Conservation (phyloP, 352 stramenopile genomes). For the Phytophthora macrochlamydospora region DNA sequence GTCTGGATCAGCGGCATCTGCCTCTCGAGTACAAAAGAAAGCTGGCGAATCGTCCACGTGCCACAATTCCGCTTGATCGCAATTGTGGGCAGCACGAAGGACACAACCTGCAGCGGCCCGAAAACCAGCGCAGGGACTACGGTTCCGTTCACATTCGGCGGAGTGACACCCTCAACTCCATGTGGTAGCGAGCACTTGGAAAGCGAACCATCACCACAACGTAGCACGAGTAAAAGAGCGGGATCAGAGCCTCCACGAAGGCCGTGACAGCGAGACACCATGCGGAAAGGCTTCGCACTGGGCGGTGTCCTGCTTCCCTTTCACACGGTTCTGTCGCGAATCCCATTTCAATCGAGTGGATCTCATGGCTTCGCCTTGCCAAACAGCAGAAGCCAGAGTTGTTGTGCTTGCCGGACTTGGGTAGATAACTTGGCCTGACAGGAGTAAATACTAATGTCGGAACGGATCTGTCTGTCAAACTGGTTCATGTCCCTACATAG, state of each 20-base stretch:
- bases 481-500: constrained; percentile 3
- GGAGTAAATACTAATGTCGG: constrained; percentile 4
- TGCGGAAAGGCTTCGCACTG: constrained; percentile 1
- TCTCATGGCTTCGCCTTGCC: too few species aligned
- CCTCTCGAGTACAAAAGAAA: constrained; percentile 27
- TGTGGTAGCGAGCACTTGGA: constrained; percentile 33
- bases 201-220: constrained; percentile 19
- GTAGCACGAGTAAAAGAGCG: constrained; percentile 30
- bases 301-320: too few species aligned
- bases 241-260: constrained; percentile 43
- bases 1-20: constrained; percentile 22
- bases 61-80: constrained; percentile 17
- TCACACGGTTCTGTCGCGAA: too few species aligned
- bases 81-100: constrained; percentile 13
- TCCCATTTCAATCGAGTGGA: too few species aligned
- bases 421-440: not conserved
- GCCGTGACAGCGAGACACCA: constrained; percentile 38
- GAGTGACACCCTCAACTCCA: constrained; percentile 22
- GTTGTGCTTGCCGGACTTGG: too few species aligned
- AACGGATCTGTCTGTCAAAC: constrained; percentile 8
- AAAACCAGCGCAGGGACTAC: constrained; percentile 23
- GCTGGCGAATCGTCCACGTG: constrained; percentile 17
- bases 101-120: constrained; percentile 20
- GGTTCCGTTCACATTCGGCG: constrained; percentile 1
- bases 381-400: too few species aligned